Evolutionary conservation across 805 yeast species (phyloP).

Genomic region (Ogataea kodamae): DNA sequence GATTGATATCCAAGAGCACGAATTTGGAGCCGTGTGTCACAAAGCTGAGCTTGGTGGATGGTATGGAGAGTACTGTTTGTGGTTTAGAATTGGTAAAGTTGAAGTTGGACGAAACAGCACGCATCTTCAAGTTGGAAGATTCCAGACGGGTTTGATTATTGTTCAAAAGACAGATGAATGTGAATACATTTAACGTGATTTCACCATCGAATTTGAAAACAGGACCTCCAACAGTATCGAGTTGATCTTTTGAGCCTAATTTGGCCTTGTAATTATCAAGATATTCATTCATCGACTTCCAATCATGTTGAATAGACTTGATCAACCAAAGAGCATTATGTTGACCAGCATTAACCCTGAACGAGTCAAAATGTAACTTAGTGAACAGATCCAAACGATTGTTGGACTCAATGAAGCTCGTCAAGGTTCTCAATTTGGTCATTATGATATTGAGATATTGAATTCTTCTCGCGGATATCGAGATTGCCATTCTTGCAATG

Average conservation of each 20-base stretch:
- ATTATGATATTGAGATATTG: slow-evolving; percentile 10
- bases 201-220: slow-evolving; percentile 3
- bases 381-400: slow-evolving; percentile 5
- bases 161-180: slow-evolving; percentile 14
- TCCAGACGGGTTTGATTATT: slow-evolving; percentile 18
- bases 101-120: slow-evolving; percentile 18
- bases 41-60: slow-evolving; percentile 39
- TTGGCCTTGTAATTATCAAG: too few relatives aligned
- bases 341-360: slow-evolving; percentile 15
- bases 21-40: slow-evolving; percentile 34
- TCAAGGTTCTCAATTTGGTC: slow-evolving; percentile 8
- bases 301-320: too few relatives aligned
- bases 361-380: slow-evolving; percentile 16
- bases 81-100: slow-evolving; percentile 20
- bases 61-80: slow-evolving; percentile 39
- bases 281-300: too few relatives aligned
- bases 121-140: slow-evolving; percentile 9
- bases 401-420: slow-evolving; percentile 2
- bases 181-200: slow-evolving; percentile 9
- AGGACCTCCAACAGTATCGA: slow-evolving; percentile 1
- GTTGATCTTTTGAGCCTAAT: too few relatives aligned
- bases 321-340: slow-evolving; percentile 9
- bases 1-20: slow-evolving; percentile 43
- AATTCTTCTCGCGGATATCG: slow-evolving; percentile 5
- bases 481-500: slow-evolving; percentile 9